Conservation (phyloP, 768 basidiomycete genomes). For the Punctularia strigosozonata region DNA sequence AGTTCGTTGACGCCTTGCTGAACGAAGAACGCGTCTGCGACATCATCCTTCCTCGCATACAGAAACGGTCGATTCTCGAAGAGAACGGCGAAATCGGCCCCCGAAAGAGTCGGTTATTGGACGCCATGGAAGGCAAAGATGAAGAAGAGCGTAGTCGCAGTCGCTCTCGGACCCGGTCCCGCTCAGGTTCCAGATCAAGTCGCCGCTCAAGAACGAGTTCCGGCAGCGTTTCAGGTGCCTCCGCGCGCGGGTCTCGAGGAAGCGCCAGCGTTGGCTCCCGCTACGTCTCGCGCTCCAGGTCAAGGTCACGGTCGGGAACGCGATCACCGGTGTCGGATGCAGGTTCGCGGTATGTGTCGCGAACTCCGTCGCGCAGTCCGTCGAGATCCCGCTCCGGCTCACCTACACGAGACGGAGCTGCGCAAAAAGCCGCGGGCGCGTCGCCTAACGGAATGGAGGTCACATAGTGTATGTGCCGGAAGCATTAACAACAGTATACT, state of each 20-base stretch:
- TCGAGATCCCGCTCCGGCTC: too few relatives aligned
- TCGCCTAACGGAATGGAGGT: too few relatives aligned
- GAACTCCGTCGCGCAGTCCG: conserved; percentile 54
- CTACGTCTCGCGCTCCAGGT: conserved; percentile 3
- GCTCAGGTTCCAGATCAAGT: conserved; percentile 19
- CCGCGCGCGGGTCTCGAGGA: conserved; percentile 11
- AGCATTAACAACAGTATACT: too few relatives aligned
- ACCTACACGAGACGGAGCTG: too few relatives aligned
- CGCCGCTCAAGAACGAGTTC: conserved; percentile 15
- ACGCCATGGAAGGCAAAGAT: conserved; percentile 72
- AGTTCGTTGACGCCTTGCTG: conserved; percentile 77
- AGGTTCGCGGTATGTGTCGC: conserved; percentile 51
- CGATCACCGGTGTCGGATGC: conserved; percentile 32
- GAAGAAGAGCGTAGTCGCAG: conserved; percentile 30
- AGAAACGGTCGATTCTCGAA: conserved; percentile 78
- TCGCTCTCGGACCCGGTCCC: conserved; percentile 17
- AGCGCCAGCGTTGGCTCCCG: conserved; percentile 1
- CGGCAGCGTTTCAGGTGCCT: conserved; percentile 14
- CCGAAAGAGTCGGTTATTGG: conserved; percentile 75
- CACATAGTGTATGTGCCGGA: conserved; percentile 22
- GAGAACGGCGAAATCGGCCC: conserved; percentile 86
- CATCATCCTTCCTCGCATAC: conserved; percentile 85
- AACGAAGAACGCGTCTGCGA: conserved; percentile 92
- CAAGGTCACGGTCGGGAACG: conserved; percentile 6
- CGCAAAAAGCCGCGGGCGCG: too few relatives aligned